Conservation (phyloP, 805 yeast genomes). For the Starmera pachycereana region DNA sequence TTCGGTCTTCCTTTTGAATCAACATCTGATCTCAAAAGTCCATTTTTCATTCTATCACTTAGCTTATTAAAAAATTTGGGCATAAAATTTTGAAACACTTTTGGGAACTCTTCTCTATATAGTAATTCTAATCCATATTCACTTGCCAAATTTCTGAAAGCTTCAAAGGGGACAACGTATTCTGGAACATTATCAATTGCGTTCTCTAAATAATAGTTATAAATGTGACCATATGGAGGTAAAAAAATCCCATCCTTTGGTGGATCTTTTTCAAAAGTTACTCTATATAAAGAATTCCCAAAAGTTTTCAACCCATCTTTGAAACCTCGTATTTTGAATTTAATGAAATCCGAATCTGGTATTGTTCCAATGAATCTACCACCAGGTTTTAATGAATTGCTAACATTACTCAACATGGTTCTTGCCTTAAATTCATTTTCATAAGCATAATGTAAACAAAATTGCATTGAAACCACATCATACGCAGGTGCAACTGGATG, state of each 20-base stretch:
- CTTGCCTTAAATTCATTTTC: slow-evolving; percentile 75
- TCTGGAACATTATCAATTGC: slow-evolving; percentile 97
- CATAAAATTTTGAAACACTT: slow-evolving; percentile 72
- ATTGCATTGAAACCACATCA: slow-evolving; percentile 83
- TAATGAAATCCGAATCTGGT: slow-evolving; percentile 81
- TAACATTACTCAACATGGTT: slow-evolving; percentile 60
- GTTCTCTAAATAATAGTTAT: slow-evolving; percentile 74
- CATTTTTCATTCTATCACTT: slow-evolving; percentile 52
- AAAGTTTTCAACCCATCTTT: slow-evolving; percentile 47
- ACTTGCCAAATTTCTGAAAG: slow-evolving; percentile 71
- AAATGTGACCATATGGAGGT: slow-evolving; percentile 74
- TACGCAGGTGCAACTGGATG: slow-evolving; percentile 67
- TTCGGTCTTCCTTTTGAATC: slow-evolving; percentile 13
- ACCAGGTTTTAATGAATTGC: slow-evolving; percentile 66
- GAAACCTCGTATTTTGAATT: slow-evolving; percentile 49
- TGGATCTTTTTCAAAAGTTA: slow-evolving; percentile 68
- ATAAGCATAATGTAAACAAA: slow-evolving; percentile 92
- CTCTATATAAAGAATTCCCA: slow-evolving; percentile 81
- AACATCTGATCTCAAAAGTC: slow-evolving; percentile 70
- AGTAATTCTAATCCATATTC: slow-evolving; percentile 69
- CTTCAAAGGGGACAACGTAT: slow-evolving; percentile 91
- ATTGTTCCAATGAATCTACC: slow-evolving; percentile 91
- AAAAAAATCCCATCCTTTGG: slow-evolving; percentile 68
- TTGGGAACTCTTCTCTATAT: slow-evolving; percentile 67
- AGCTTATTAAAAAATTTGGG: slow-evolving; percentile 52